phyloP scores from a whole-genome alignment of 257 asterid species.

The Solanum medicagineum region DNA sequence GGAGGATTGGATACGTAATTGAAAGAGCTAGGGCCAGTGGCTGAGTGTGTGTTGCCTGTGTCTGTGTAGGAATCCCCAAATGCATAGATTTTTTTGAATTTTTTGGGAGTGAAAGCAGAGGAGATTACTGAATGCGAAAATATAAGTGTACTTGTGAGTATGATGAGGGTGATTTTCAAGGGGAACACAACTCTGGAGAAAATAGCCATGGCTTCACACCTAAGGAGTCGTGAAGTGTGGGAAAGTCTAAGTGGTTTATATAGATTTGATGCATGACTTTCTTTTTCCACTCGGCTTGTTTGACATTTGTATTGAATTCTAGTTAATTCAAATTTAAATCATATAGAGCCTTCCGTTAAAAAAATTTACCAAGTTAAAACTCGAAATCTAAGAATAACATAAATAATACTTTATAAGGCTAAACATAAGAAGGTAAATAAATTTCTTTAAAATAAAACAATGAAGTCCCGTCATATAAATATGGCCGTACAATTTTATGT shows the following conservation, averaged over 20 bases:
- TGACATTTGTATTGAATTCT: too few relatives aligned
- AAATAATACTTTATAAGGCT: too few relatives aligned
- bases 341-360: too few relatives aligned
- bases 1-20: constrained; percentile 66
- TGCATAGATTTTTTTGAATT: constrained; percentile 49
- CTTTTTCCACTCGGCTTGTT: too few relatives aligned
- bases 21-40: constrained; percentile 60
- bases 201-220: neutral
- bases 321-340: too few relatives aligned
- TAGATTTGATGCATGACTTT: neutral
- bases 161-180: neutral
- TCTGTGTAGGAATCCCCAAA: constrained; percentile 92
- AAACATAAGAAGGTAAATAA: too few relatives aligned
- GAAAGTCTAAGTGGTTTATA: neutral
- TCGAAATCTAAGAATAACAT: too few relatives aligned
- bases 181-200: neutral
- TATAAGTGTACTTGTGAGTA: neutral
- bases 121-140: neutral
- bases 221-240: neutral
- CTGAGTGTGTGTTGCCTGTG: constrained; percentile 78
- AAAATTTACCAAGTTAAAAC: too few relatives aligned
- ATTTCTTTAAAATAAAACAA: too few relatives aligned
- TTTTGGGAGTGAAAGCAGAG: neutral
- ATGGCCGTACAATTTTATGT: neutral
- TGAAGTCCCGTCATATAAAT: too few relatives aligned